Conservation (phyloP, 768 basidiomycete genomes). For the Calocybe cyanea region DNA sequence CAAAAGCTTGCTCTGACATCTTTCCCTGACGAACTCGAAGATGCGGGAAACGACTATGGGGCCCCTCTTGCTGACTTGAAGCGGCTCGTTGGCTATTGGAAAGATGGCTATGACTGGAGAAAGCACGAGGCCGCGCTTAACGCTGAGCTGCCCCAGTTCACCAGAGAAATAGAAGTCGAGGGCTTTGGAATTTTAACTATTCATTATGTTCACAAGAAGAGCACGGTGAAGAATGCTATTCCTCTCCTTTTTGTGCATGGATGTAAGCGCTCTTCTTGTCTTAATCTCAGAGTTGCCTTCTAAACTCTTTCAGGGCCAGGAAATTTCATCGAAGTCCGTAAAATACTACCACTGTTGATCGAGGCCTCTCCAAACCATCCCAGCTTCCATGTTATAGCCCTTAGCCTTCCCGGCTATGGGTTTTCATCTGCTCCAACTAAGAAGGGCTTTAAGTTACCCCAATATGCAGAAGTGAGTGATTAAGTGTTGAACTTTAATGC, state of each 20-base stretch:
- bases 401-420: too few relatives aligned
- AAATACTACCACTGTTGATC: too few relatives aligned
- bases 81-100: slow-evolving; percentile 45
- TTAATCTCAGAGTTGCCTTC: too few relatives aligned
- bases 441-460: too few relatives aligned
- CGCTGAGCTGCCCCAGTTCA: too few relatives aligned
- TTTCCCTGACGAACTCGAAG: slow-evolving; percentile 56
- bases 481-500: slow-evolving; percentile 20
- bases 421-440: too few relatives aligned
- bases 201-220: slow-evolving; percentile 59
- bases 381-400: slow-evolving; percentile 45
- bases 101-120: too few relatives aligned
- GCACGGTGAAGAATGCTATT: slow-evolving; percentile 36
- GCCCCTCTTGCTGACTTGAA: slow-evolving; percentile 44
- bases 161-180: too few relatives aligned
- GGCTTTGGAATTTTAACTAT: slow-evolving; percentile 40
- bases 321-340: slow-evolving; percentile 59
- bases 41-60: too few relatives aligned
- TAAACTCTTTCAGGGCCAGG: slow-evolving; percentile 62
- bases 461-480: slow-evolving; percentile 50
- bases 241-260: too few relatives aligned
- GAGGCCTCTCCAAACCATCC: slow-evolving; percentile 43
- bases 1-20: slow-evolving; percentile 43
- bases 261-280: slow-evolving; percentile 30
- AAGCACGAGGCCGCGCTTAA: too few relatives aligned